A percentile compares a stretch with the other conserved stretches of the same genome.
Conservation (phyloP, 2,329 filamentous ascomycete species). For the Plenodomus biglobosus region DNA sequence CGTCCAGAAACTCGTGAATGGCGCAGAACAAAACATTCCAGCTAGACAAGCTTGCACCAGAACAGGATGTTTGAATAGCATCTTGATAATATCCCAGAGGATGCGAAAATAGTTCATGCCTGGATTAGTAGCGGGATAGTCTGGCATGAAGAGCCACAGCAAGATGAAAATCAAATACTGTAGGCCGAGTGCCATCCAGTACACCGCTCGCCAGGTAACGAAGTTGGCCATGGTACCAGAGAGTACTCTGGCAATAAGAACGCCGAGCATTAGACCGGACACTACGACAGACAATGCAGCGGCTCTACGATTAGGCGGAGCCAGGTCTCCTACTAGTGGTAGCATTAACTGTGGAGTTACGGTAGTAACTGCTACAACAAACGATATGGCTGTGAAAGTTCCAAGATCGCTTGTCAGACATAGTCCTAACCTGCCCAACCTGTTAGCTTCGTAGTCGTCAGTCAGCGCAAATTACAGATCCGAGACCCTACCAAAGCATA, state of each 20-base stretch:
- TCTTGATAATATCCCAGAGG: constrained; percentile 64
- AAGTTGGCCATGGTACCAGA: constrained; percentile 75
- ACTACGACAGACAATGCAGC: constrained; percentile 72
- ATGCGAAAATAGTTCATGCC: constrained; percentile 67
- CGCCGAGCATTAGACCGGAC: constrained; percentile 72
- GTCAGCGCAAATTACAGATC: background rate
- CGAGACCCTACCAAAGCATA: constrained; percentile 58
- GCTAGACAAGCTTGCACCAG: constrained; percentile 71
- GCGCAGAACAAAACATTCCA: constrained; percentile 61
- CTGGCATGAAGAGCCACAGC: constrained; percentile 74
- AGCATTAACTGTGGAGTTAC: constrained; percentile 77
- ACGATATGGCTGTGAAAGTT: constrained; percentile 69
- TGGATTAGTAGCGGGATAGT: constrained; percentile 76
- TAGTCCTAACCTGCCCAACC: constrained; percentile 56
- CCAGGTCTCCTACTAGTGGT: constrained; percentile 76
- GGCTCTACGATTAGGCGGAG: constrained; percentile 67
- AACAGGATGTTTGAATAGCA: constrained; percentile 66
- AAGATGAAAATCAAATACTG: constrained; percentile 67
- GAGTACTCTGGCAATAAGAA: constrained; percentile 73
- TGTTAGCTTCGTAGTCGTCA: background rate
- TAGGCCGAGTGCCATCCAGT: constrained; percentile 73
- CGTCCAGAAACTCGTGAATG: constrained; percentile 71
- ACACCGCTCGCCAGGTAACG: constrained; percentile 73
- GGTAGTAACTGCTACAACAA: constrained; percentile 73
- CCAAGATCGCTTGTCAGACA: constrained; percentile 67